These are phyloP conservation scores for Dillenia suffruticosa DNA, from an alignment of 164 flowering plant genomes.

Conservation along the genomic window DNA sequence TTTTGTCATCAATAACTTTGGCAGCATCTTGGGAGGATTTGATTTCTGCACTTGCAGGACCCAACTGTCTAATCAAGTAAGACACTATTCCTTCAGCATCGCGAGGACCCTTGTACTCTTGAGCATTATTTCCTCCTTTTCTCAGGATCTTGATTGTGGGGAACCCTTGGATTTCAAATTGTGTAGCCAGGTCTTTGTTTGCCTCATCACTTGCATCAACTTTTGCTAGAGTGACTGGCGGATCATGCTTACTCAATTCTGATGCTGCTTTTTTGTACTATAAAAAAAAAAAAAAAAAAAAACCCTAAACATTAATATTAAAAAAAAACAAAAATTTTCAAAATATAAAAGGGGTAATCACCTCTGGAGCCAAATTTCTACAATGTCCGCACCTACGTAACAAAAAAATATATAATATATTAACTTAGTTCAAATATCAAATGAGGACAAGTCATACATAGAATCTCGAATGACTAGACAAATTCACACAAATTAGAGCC, in stretches of 20 bases:
- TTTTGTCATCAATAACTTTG: slow-evolving; percentile 13
- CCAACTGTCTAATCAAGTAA: slow-evolving; percentile 21
- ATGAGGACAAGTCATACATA: too few species aligned
- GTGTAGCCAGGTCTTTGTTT: slow-evolving; percentile 61
- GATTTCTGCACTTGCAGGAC: slow-evolving; percentile 31
- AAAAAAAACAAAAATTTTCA: background rate
- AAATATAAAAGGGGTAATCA: slow-evolving; percentile 14
- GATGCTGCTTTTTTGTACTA: slow-evolving; percentile 95
- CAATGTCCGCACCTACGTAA: slow-evolving; percentile 89
- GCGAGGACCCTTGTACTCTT: slow-evolving; percentile 30
- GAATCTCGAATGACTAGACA: too few species aligned
- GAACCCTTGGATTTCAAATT: slow-evolving; percentile 31
- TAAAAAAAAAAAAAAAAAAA: slow-evolving; percentile 7
- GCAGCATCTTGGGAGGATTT: slow-evolving; percentile 21
- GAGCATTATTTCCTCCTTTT: slow-evolving; percentile 24
- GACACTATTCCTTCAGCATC: slow-evolving; percentile 29
- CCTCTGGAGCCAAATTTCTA: slow-evolving; percentile 96
- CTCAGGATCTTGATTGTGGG: slow-evolving; percentile 30
- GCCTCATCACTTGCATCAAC: slow-evolving; percentile 79
- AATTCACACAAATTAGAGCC: too few species aligned
- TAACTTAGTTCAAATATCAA: background rate
- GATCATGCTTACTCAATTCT: slow-evolving; percentile 53
- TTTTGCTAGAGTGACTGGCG: slow-evolving; percentile 70
- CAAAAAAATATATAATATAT: background rate
- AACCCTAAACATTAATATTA: background rate